A percentile compares a stretch with the other conserved stretches of the same genome.
Evolutionary conservation across 2,329 filamentous ascomycete species (phyloP).

Genomic region (Akanthomyces lecanii): DNA sequence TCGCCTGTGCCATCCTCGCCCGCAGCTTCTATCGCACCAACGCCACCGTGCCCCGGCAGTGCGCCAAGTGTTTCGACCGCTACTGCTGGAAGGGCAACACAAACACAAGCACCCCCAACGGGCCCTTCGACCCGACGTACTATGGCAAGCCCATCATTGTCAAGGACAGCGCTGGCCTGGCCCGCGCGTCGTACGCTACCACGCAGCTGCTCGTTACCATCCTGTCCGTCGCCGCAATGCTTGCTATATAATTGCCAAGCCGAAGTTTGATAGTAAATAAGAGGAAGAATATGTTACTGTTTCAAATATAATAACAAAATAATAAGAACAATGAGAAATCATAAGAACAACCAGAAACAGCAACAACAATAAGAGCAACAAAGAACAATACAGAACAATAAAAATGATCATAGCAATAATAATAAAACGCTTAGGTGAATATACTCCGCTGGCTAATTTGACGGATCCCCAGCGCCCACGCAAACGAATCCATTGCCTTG

Average conservation of each 20-base stretch:
- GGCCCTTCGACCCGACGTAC: slow-evolving; percentile 37
- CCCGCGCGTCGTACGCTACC: slow-evolving; percentile 31
- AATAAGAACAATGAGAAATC: no score
- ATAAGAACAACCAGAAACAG: no score
- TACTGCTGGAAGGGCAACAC: slow-evolving; percentile 84
- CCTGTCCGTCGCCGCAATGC: slow-evolving; percentile 18
- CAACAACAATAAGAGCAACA: no score
- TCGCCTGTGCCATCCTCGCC: slow-evolving; percentile 74
- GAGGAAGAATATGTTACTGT: no score
- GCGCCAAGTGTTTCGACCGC: slow-evolving; percentile 64
- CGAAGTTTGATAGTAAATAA: no score
- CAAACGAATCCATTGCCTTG: no score
- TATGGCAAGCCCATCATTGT: slow-evolving; percentile 16
- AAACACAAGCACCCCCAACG: slow-evolving; percentile 26
- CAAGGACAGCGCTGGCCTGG: slow-evolving; percentile 6
- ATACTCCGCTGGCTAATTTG: no score
- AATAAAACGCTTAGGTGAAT: no score
- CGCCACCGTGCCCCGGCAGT: slow-evolving; percentile 61
- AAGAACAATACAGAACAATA: no score
- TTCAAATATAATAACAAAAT: no score
- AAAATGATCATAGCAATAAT: no score
- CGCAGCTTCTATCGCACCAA: slow-evolving; percentile 65
- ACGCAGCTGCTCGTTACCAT: slow-evolving; percentile 28
- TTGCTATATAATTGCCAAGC: background rate
- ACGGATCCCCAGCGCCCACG: no score